These are phyloP conservation scores for Trametes elegans DNA, from an alignment of 768 basidiomycete species.

Conservation along the genomic window DNA sequence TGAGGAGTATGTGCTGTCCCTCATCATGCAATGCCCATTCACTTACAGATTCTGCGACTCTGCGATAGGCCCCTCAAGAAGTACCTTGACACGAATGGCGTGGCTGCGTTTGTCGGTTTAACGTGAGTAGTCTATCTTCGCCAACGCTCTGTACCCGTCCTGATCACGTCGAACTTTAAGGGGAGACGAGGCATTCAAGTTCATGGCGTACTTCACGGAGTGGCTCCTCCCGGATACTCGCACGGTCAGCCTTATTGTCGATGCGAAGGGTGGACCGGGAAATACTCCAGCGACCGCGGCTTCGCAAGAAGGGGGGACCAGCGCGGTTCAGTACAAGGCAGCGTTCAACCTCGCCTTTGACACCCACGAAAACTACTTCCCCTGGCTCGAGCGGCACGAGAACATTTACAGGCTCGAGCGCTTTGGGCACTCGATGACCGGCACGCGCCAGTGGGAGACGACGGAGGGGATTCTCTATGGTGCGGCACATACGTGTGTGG, in stretches of 20 bases:
- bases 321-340: slow-evolving; percentile 25
- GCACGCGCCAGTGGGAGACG: slow-evolving; percentile 66
- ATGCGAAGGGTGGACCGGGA: neutral
- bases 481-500: no score
- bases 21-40: no score
- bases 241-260: neutral
- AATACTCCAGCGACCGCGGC: neutral
- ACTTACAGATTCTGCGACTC: no score
- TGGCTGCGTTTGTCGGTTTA: slow-evolving; percentile 68
- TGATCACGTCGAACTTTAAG: neutral
- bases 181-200: slow-evolving; percentile 77
- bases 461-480: slow-evolving; percentile 45
- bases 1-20: slow-evolving; percentile 42
- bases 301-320: neutral
- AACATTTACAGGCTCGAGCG: slow-evolving; percentile 48
- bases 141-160: no score
- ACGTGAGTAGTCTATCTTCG: slow-evolving; percentile 43
- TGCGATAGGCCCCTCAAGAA: slow-evolving; percentile 54
- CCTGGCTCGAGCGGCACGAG: slow-evolving; percentile 68
- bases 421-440: slow-evolving; percentile 76
- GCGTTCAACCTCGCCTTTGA: slow-evolving; percentile 76
- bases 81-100: slow-evolving; percentile 62
- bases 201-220: slow-evolving; percentile 73
- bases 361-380: slow-evolving; percentile 51
- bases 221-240: slow-evolving; percentile 24